Percentiles rank a stretch among this genome's conserved stretches.
Conservation (phyloP, 2,329 filamentous ascomycete genomes). For the Hymenoscyphus repandus region DNA sequence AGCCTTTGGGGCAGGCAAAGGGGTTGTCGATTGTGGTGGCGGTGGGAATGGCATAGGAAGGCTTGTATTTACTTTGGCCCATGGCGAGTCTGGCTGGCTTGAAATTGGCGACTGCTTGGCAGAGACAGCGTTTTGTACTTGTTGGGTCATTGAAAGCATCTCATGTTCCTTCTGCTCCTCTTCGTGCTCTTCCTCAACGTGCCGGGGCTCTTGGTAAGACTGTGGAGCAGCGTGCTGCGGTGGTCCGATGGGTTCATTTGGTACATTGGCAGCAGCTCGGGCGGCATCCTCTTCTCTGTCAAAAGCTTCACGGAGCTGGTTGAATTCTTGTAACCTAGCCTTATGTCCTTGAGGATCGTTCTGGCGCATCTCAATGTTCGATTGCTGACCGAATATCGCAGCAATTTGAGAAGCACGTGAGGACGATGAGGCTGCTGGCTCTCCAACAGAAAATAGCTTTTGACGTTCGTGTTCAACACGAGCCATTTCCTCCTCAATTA, state of each 20-base stretch:
- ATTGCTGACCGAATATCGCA: constrained; percentile 26
- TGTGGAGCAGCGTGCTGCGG: constrained; percentile 19
- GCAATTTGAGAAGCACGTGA: constrained; percentile 28
- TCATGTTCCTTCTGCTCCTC: constrained; percentile 36
- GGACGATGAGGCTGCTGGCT: constrained; percentile 18
- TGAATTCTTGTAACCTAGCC: constrained; percentile 72
- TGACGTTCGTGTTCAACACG: constrained; percentile 51
- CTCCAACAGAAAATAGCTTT: constrained; percentile 12
- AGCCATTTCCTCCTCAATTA: constrained; percentile 70
- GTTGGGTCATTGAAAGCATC: constrained; percentile 70
- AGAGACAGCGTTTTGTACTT: constrained; percentile 71
- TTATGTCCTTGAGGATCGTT: constrained; percentile 56
- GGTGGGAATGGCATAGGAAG: constrained; percentile 73
- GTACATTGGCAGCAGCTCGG: constrained; percentile 30
- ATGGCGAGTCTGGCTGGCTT: constrained; percentile 43
- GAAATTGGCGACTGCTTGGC: constrained; percentile 50
- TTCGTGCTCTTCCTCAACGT: constrained; percentile 31
- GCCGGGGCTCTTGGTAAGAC: constrained; percentile 10
- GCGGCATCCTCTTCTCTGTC: constrained; percentile 45
- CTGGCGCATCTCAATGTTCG: constrained; percentile 48
- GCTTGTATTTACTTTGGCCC: constrained; percentile 55
- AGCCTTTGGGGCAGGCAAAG: constrained; percentile 81
- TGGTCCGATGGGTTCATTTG: constrained; percentile 24
- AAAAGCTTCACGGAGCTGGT: constrained; percentile 68
- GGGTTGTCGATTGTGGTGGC: constrained; percentile 67